These are phyloP conservation scores for Gossypium anomalum DNA, from an alignment of 345 rosid species.

Conservation along the genomic window DNA sequence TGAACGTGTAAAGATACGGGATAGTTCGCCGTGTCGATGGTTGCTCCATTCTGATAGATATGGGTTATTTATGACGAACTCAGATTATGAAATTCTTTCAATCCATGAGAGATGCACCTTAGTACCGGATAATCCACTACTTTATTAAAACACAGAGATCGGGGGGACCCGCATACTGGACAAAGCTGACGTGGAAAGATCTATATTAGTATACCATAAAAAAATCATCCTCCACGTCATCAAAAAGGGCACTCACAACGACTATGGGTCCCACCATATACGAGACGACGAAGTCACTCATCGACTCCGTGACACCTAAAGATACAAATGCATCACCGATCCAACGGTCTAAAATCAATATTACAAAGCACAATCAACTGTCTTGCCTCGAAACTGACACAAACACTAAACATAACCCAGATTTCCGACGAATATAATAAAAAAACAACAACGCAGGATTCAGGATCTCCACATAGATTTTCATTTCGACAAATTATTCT, in stretches of 20 bases:
- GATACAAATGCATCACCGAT: neutral
- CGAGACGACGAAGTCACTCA: neutral
- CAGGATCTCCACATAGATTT: neutral
- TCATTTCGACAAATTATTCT: slow-evolving; percentile 1
- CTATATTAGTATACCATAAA: neutral
- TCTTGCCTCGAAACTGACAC: neutral
- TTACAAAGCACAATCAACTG: neutral
- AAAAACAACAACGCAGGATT: neutral
- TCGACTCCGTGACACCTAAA: neutral
- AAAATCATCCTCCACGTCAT: neutral
- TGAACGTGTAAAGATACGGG: no score
- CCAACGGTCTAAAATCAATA: neutral
- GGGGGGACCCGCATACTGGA: neutral
- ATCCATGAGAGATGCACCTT: no score
- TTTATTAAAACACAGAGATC: no score
- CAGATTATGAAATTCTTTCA: no score
- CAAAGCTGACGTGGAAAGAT: neutral
- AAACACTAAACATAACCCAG: neutral
- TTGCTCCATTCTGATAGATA: no score
- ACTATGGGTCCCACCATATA: neutral
- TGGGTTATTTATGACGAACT: no score
- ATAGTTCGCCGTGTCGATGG: no score
- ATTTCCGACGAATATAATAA: neutral
- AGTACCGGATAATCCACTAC: no score
- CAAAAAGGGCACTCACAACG: neutral